phyloP scores from a whole-genome alignment of 441 rosid species.

The Heliophila coronopifolia region DNA sequence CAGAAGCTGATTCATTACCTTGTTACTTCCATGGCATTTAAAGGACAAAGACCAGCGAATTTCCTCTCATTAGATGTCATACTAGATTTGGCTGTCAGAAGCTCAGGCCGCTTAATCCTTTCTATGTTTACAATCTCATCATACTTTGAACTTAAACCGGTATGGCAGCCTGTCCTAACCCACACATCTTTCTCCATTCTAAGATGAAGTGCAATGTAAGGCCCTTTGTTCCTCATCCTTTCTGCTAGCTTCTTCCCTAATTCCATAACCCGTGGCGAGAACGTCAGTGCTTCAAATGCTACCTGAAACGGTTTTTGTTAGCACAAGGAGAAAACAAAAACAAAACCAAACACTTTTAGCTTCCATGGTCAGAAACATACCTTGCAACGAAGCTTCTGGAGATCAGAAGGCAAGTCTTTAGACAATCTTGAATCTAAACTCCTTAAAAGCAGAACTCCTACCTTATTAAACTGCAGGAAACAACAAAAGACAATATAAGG shows the following conservation, averaged over 20 bases:
- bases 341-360: not conserved
- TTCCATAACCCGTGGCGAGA: slow-evolving; percentile 59
- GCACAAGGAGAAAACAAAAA: not conserved
- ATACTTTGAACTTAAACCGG: slow-evolving; percentile 60
- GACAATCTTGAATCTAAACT: slow-evolving; percentile 91
- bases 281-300: slow-evolving; percentile 74
- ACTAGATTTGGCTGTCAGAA: slow-evolving; percentile 72
- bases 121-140: slow-evolving; percentile 64
- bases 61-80: slow-evolving; percentile 71
- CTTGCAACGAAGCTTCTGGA: slow-evolving; percentile 93
- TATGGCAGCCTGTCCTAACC: slow-evolving; percentile 93
- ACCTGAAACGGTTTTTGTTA: slow-evolving; percentile 34
- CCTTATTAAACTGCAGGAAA: slow-evolving; percentile 61
- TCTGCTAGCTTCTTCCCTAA: slow-evolving; percentile 68
- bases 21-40: slow-evolving; percentile 76
- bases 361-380: slow-evolving; percentile 30
- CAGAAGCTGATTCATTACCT: slow-evolving; percentile 35
- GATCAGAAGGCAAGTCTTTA: slow-evolving; percentile 82
- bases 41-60: slow-evolving; percentile 85
- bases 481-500: not conserved
- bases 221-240: slow-evolving; percentile 76
- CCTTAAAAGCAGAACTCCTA: slow-evolving; percentile 76
- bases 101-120: slow-evolving; percentile 76
- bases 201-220: slow-evolving; percentile 81
- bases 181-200: slow-evolving; percentile 88